Evolutionary conservation across 129 eudicot genomes (phyloP).

Genomic region (Oenanthe sinensis): DNA sequence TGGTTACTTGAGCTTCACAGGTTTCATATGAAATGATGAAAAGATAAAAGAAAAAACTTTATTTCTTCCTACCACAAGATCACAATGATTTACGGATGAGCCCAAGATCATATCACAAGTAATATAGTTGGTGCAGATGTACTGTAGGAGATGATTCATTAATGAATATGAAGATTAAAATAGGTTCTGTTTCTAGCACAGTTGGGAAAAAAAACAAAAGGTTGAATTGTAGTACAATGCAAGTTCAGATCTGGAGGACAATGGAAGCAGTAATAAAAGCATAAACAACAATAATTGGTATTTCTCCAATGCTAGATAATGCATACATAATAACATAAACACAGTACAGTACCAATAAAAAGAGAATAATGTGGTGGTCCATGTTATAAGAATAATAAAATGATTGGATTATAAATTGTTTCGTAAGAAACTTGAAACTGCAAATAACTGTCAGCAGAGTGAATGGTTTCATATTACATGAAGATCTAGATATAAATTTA

Average conservation of each 20-base stretch:
- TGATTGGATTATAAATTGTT: background rate
- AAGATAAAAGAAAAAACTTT: background rate
- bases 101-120: constrained; percentile 1
- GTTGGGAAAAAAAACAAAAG: background rate
- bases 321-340: background rate
- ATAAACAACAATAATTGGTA: background rate
- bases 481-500: no score
- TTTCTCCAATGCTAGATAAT: background rate
- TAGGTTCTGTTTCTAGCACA: constrained; percentile 1
- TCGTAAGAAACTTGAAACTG: background rate
- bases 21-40: constrained; percentile 4
- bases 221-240: constrained; percentile 1
- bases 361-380: background rate
- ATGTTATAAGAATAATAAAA: background rate
- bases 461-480: no score
- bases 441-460: background rate
- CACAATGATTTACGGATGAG: background rate
- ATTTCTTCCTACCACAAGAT: background rate
- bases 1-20: constrained; percentile 13
- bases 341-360: background rate
- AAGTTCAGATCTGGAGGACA: constrained; percentile 2
- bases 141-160: background rate
- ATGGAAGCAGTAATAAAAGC: background rate
- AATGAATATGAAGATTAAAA: background rate
- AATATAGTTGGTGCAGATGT: background rate